A percentile compares a stretch with the other conserved stretches of the same genome.
Conservation (phyloP, 1,284 basidiomycete genomes). For the Entoloma clypeatum region DNA sequence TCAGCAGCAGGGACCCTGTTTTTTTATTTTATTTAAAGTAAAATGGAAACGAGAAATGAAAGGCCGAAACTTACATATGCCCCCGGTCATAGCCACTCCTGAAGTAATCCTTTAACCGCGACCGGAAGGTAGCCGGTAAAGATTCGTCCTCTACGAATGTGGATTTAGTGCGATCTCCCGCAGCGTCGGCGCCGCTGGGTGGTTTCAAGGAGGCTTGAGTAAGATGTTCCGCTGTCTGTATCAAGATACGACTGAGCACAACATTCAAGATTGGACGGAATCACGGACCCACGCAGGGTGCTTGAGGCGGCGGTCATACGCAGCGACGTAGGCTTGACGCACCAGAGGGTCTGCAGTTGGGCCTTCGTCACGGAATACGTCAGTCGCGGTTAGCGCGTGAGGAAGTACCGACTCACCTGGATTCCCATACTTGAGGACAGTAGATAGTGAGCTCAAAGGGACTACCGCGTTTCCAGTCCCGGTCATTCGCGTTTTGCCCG, state of each 20-base stretch:
- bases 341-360: conserved; percentile 80
- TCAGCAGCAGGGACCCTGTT: conserved; percentile 95
- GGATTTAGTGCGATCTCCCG: conserved; percentile 70
- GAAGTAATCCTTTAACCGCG: conserved; percentile 88
- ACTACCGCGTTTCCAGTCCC: conserved; percentile 25
- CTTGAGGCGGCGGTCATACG: conserved; percentile 85
- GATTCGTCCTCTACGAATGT: conserved; percentile 82
- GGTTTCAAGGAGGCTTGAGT: conserved; percentile 68
- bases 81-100: conserved; percentile 94
- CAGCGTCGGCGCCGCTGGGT: conserved; percentile 36
- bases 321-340: conserved; percentile 81
- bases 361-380: conserved; percentile 43
- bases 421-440: conserved; percentile 68
- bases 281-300: conserved; percentile 88
- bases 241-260: not conserved
- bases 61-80: conserved; percentile 70
- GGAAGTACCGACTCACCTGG: conserved; percentile 49
- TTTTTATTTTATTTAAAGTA: conserved; percentile 4
- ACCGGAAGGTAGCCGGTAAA: conserved; percentile 79
- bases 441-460: conserved; percentile 22
- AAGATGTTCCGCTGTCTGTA: conserved; percentile 88
- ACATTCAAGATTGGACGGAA: not conserved
- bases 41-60: conserved; percentile 2
- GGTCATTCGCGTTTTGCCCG: conserved; percentile 31
- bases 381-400: conserved; percentile 4